These are phyloP conservation scores for Massariosphaeria phaeospora DNA, from an alignment of 495 filamentous ascomycete genomes.

Conservation along the genomic window DNA sequence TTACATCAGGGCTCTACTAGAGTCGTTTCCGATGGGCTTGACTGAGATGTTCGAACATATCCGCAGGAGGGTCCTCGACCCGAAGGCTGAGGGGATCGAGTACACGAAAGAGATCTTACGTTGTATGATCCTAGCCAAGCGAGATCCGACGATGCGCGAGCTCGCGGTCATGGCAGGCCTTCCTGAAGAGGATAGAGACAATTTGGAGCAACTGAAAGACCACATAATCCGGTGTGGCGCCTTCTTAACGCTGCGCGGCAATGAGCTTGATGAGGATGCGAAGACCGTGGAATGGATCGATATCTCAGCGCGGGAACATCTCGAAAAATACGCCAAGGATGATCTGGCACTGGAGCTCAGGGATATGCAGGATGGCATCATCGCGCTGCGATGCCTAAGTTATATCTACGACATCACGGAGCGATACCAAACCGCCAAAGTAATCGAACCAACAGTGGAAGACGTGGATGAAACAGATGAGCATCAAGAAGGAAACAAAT, in stretches of 20 bases:
- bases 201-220: constrained; percentile 2
- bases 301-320: constrained; percentile 11
- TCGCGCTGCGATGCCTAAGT: constrained; percentile 18
- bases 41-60: constrained; percentile 24
- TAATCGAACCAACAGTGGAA: background rate
- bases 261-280: constrained; percentile 15
- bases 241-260: constrained; percentile 7
- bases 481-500: background rate
- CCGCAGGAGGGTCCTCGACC: constrained; percentile 10
- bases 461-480: constrained; percentile 1
- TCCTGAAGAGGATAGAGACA: constrained; percentile 4
- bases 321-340: constrained; percentile 16
- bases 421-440: background rate
- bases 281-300: constrained; percentile 17
- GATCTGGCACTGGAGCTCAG: constrained; percentile 3
- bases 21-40: constrained; percentile 19
- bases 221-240: constrained; percentile 16
- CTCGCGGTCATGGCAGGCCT: constrained; percentile 21
- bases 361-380: constrained; percentile 22
- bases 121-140: constrained; percentile 7
- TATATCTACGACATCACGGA: constrained; percentile 14
- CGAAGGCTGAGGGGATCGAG: constrained; percentile 7
- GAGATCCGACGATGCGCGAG: constrained; percentile 17
- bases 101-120: constrained; percentile 25
- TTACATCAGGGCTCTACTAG: constrained; percentile 11